A percentile compares a stretch with the other conserved stretches of the same genome.
These are phyloP conservation scores for Macrolepiota albuminosa DNA, from an alignment of 768 basidiomycete genomes.

Conservation along the genomic window DNA sequence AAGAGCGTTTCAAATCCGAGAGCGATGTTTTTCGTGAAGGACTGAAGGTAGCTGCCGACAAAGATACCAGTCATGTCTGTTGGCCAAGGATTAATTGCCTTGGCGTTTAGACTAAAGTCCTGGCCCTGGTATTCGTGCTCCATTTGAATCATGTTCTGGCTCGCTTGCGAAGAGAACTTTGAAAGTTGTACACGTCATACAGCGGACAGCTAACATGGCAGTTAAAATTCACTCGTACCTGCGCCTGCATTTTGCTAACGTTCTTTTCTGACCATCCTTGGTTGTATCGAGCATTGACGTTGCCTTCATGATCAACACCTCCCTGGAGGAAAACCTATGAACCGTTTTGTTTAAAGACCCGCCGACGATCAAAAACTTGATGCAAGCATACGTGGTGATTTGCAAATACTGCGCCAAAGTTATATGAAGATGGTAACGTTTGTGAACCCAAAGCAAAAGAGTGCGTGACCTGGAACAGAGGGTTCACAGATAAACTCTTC, in stretches of 20 bases:
- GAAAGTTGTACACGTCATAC: slow-evolving; percentile 16
- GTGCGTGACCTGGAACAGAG: slow-evolving; percentile 98
- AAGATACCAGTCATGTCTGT: slow-evolving; percentile 88
- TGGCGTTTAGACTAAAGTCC: slow-evolving; percentile 83
- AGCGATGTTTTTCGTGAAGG: slow-evolving; percentile 85
- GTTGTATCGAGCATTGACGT: slow-evolving; percentile 83
- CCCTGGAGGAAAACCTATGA: slow-evolving; percentile 87
- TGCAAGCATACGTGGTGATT: slow-evolving; percentile 59
- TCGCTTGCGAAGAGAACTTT: slow-evolving; percentile 69
- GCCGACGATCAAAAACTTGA: slow-evolving; percentile 13
- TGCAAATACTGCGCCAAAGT: slow-evolving; percentile 91
- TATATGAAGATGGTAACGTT: slow-evolving; percentile 81
- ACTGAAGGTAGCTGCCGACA: slow-evolving; percentile 89
- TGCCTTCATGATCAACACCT: slow-evolving; percentile 89
- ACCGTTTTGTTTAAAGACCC: slow-evolving; percentile 15
- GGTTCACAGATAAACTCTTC: slow-evolving; percentile 87
- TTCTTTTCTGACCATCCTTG: slow-evolving; percentile 78
- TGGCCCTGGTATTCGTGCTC: slow-evolving; percentile 92
- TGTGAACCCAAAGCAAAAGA: slow-evolving; percentile 90
- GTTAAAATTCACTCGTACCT: slow-evolving; percentile 46
- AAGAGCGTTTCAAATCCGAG: slow-evolving; percentile 81
- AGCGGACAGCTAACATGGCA: neutral
- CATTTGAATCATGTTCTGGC: slow-evolving; percentile 88
- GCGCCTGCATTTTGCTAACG: slow-evolving; percentile 83
- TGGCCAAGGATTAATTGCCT: slow-evolving; percentile 89